Conservation (phyloP, 2,329 filamentous ascomycete genomes). For the Claviceps sp. region DNA sequence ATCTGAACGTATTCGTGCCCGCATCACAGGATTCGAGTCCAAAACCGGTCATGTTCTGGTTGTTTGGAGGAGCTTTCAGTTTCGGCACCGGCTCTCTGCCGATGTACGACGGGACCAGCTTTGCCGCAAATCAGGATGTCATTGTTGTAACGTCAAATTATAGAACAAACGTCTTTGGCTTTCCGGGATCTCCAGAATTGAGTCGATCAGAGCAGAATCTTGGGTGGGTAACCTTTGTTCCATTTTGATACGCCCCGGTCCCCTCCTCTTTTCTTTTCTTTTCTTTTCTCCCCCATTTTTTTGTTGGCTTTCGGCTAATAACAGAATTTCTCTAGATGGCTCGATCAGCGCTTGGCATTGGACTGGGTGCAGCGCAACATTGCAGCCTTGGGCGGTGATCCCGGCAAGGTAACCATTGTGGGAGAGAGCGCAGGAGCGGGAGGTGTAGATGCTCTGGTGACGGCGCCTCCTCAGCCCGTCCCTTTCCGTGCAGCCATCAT, state of each 20-base stretch:
- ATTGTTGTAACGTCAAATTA: conserved; percentile 2
- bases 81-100: conserved; percentile 1
- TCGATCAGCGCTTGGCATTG: conserved; percentile 41
- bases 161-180: conserved; percentile 2
- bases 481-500: conserved; percentile 4
- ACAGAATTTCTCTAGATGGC: not conserved
- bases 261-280: not conserved
- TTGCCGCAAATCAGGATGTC: conserved; percentile 2
- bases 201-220: not conserved
- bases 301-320: no score
- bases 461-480: not conserved
- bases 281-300: not conserved
- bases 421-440: conserved; percentile 42
- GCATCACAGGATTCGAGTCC: not conserved
- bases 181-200: conserved; percentile 3
- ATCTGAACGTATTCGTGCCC: not conserved
- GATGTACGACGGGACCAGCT: not conserved
- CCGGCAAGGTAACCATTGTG: conserved; percentile 45
- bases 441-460: conserved; percentile 26
- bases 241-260: not conserved
- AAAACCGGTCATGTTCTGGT: conserved; percentile 3
- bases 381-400: conserved; percentile 48
- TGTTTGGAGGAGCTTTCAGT: conserved; percentile 1
- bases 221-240: not conserved
- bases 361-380: conserved; percentile 50